Conservation (phyloP, 2,329 filamentous ascomycete species). For the Phialemoniopsis sp. region DNA sequence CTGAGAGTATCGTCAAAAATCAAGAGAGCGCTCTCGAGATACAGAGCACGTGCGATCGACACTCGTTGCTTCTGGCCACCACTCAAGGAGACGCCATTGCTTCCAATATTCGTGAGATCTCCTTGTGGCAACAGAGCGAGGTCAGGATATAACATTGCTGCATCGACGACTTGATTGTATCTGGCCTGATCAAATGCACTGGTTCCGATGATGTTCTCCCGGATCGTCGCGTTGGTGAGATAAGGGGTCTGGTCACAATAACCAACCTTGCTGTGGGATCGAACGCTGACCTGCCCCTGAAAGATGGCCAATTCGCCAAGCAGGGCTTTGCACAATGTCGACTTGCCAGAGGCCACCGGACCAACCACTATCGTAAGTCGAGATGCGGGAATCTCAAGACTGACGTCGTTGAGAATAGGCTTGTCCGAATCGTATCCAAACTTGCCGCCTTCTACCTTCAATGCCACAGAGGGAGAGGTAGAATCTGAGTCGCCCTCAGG, state of each 20-base stretch:
- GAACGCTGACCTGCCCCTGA: conserved; percentile 16
- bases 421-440: conserved; percentile 28
- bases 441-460: conserved; percentile 13
- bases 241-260: conserved; percentile 33
- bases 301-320: conserved; percentile 27
- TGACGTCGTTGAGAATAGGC: conserved; percentile 21
- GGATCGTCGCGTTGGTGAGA: conserved; percentile 25
- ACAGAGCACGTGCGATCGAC: conserved; percentile 17
- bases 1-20: conserved; percentile 35
- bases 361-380: conserved; percentile 35
- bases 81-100: conserved; percentile 28
- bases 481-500: neutral
- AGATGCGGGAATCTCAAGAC: conserved; percentile 21
- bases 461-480: too few relatives aligned
- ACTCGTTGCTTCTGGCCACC: conserved; percentile 27
- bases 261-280: conserved; percentile 18
- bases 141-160: conserved; percentile 21
- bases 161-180: conserved; percentile 22
- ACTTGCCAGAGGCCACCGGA: conserved; percentile 39
- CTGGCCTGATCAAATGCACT: conserved; percentile 13
- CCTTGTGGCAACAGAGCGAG: conserved; percentile 23
- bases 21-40: conserved; percentile 16
- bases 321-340: conserved; percentile 34
- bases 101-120: conserved; percentile 26
- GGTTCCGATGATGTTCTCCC: conserved; percentile 22